A percentile compares a stretch with the other conserved stretches of the same genome.
Conservation (phyloP, 805 yeast genomes). For the Saccharomycopsis fermentans region DNA sequence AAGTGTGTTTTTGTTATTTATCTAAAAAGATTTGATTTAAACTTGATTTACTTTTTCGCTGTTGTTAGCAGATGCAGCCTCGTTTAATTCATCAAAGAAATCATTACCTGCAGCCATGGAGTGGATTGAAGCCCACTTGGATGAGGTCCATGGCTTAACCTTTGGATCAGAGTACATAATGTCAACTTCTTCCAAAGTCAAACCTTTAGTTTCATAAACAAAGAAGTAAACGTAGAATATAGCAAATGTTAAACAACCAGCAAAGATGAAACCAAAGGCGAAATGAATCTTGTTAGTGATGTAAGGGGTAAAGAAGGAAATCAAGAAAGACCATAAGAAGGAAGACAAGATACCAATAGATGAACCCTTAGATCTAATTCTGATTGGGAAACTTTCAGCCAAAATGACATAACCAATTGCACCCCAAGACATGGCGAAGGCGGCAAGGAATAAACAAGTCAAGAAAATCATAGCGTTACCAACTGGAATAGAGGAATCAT, state of each 20-base stretch:
- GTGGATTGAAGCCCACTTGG: neutral
- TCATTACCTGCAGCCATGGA: neutral
- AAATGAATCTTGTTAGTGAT: slow-evolving; percentile 33
- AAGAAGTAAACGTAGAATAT: slow-evolving; percentile 62
- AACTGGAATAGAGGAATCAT: slow-evolving; percentile 38
- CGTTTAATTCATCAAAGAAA: neutral
- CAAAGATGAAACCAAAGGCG: slow-evolving; percentile 36
- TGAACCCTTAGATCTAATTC: slow-evolving; percentile 46
- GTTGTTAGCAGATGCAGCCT: neutral
- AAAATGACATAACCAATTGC: slow-evolving; percentile 59
- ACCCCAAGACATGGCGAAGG: slow-evolving; percentile 70
- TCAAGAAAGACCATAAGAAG: slow-evolving; percentile 51
- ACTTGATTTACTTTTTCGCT: neutral
- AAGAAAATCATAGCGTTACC: slow-evolving; percentile 56
- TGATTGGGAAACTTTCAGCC: slow-evolving; percentile 58
- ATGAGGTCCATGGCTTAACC: slow-evolving; percentile 13
- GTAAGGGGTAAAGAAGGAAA: slow-evolving; percentile 61
- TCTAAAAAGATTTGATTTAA: too few relatives aligned
- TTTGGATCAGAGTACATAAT: slow-evolving; percentile 10
- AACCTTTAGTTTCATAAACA: slow-evolving; percentile 72
- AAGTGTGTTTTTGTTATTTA: too few relatives aligned
- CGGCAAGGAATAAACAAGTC: slow-evolving; percentile 54
- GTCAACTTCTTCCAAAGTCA: slow-evolving; percentile 46
- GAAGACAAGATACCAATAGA: slow-evolving; percentile 58
- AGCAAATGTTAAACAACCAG: slow-evolving; percentile 43